Percentiles rank a stretch among this genome's conserved stretches.
phyloP scores from a whole-genome alignment of 2,329 filamentous ascomycete species.

The Fusarium decemcellulare region DNA sequence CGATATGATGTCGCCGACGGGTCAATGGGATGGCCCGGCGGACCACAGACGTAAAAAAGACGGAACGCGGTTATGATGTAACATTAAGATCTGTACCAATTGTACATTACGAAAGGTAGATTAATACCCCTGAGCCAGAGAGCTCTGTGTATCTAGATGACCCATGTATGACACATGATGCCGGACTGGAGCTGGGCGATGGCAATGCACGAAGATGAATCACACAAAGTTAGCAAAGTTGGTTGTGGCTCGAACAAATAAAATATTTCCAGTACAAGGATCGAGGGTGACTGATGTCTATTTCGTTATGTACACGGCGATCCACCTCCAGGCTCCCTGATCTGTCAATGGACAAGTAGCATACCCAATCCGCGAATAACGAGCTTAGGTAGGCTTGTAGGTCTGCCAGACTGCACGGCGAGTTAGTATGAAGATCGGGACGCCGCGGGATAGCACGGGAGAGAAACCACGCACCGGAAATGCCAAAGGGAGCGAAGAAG shows the following conservation, averaged over 20 bases:
- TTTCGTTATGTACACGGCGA: conserved; percentile 51
- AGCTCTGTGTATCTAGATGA: conserved; percentile 30
- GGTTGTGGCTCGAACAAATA: conserved; percentile 39
- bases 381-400: conserved; percentile 56
- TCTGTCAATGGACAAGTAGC: conserved; percentile 32
- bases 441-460: conserved; percentile 12
- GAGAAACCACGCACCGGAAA: conserved; percentile 67
- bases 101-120: conserved; percentile 41
- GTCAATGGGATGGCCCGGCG: conserved; percentile 43
- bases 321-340: conserved; percentile 42
- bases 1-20: conserved; percentile 48
- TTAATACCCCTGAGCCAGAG: conserved; percentile 39
- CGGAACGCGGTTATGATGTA: conserved; percentile 48
- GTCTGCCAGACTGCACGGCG: conserved; percentile 62
- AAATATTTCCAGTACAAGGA: conserved; percentile 44
- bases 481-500: conserved; percentile 74
- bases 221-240: conserved; percentile 5
- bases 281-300: conserved; percentile 52
- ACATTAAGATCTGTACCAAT: conserved; percentile 42
- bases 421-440: conserved; percentile 38
- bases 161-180: background rate
- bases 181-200: conserved; percentile 1
- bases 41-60: conserved; percentile 47
- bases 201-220: conserved; percentile 2
- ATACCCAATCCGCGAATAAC: conserved; percentile 23